Evolutionary conservation across 192 early-diverging fungal species (phyloP).

Genomic region (Coemansia javaensis): DNA sequence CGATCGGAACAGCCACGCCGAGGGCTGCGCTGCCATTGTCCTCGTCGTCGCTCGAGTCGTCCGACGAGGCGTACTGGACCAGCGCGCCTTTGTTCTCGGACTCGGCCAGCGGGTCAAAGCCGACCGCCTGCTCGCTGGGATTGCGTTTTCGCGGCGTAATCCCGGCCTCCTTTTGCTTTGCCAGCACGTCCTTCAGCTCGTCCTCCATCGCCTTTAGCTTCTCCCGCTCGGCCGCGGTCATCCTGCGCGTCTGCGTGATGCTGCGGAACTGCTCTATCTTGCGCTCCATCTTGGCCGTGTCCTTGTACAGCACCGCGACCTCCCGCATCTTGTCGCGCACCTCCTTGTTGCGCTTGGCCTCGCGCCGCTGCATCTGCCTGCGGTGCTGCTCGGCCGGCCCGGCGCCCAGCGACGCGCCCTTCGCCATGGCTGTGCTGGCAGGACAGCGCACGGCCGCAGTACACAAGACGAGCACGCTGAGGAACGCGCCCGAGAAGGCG

Average conservation of each 20-base stretch:
- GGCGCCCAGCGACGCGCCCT: constrained; percentile 19
- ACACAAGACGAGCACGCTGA: no score
- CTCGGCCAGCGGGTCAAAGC: constrained; percentile 35
- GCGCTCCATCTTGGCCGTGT: constrained; percentile 37
- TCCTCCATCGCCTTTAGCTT: constrained; percentile 24
- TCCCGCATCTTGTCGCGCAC: constrained; percentile 40
- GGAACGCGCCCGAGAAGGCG: no score
- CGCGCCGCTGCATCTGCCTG: constrained; percentile 34
- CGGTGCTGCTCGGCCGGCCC: constrained; percentile 27
- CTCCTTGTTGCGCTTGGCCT: constrained; percentile 43
- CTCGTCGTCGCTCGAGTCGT: constrained; percentile 1
- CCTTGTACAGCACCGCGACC: constrained; percentile 18
- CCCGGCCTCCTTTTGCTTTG: constrained; percentile 34
- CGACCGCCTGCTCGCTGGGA: constrained; percentile 1
- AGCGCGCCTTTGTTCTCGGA: not conserved
- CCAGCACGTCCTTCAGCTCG: constrained; percentile 24
- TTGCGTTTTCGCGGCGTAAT: constrained; percentile 7
- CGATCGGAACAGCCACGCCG: constrained; percentile 1
- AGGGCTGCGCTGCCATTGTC: not conserved
- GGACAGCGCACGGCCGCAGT: not conserved
- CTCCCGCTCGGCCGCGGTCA: constrained; percentile 37
- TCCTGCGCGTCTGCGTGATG: constrained; percentile 16
- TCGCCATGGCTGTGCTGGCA: constrained; percentile 12
- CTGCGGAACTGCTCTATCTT: constrained; percentile 34
- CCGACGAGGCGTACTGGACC: constrained; percentile 15